phyloP scores from a whole-genome alignment of 352 stramenopile species.

The Thalassiosira mediterranea region DNA sequence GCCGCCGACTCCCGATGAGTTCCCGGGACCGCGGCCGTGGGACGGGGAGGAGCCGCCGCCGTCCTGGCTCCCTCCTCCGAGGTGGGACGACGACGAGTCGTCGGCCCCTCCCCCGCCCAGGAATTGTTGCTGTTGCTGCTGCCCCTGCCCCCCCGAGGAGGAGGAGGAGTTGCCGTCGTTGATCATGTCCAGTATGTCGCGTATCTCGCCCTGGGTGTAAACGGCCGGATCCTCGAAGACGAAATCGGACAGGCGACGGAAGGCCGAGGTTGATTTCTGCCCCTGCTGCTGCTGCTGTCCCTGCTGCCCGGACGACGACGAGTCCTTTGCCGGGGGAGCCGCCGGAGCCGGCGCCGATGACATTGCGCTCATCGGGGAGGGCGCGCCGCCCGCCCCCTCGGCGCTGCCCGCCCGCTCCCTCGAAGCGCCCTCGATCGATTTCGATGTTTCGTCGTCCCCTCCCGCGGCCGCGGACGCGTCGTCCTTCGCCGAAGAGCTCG shows the following conservation, averaged over 20 bases:
- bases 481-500: constrained; percentile 4
- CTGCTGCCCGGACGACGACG: not conserved
- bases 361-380: not conserved
- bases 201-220: constrained; percentile 79
- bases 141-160: not conserved
- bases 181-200: constrained; percentile 83
- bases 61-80: not conserved
- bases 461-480: not conserved
- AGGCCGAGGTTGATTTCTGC: constrained; percentile 22
- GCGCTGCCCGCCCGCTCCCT: not conserved
- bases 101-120: constrained; percentile 7
- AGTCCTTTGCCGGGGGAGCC: not conserved
- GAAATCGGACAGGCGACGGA: constrained; percentile 69
- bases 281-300: constrained; percentile 15
- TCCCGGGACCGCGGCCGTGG: not conserved
- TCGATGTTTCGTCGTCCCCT: not conserved
- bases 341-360: constrained; percentile 19
- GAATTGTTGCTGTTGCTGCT: constrained; percentile 7
- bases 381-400: not conserved
- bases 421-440: not conserved
- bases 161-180: constrained; percentile 71
- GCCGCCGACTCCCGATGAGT: not conserved
- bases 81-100: too few relatives aligned
- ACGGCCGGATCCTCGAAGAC: constrained; percentile 78
- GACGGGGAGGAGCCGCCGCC: not conserved